A percentile compares a stretch with the other conserved stretches of the same genome.
Conservation (phyloP, 2,329 filamentous ascomycete genomes). For the Colletotrichum spinosum region DNA sequence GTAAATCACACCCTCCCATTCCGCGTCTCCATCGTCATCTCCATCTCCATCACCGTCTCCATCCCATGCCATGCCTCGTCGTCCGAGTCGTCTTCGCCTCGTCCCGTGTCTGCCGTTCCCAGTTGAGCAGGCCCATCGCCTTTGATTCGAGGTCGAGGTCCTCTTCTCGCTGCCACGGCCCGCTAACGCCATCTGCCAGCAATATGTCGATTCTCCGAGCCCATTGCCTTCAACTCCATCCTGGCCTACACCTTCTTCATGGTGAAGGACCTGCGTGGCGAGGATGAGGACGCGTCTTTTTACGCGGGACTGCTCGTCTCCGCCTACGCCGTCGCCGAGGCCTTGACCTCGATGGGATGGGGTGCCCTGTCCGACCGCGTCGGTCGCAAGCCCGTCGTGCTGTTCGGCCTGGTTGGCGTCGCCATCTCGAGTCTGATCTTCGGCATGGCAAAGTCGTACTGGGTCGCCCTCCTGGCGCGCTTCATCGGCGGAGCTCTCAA, state of each 20-base stretch:
- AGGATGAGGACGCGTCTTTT: conserved; percentile 56
- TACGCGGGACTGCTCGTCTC: conserved; percentile 61
- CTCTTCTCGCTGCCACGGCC: too few species aligned
- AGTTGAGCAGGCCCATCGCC: too few species aligned
- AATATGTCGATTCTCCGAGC: conserved; percentile 58
- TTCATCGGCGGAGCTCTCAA: conserved; percentile 54
- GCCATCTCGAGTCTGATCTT: conserved; percentile 55
- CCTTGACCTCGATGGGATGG: conserved; percentile 56
- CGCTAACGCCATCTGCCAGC: conserved; percentile 42
- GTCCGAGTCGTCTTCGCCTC: too few species aligned
- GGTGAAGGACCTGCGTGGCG: conserved; percentile 51
- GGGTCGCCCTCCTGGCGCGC: conserved; percentile 55
- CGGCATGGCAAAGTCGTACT: conserved; percentile 54
- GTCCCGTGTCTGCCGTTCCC: too few species aligned
- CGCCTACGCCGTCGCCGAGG: conserved; percentile 57
- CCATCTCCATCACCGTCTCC: too few species aligned
- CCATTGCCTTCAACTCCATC: conserved; percentile 59
- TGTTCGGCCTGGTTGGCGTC: conserved; percentile 46
- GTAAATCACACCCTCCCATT: conserved; percentile 23
- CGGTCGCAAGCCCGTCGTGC: conserved; percentile 47
- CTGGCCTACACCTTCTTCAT: conserved; percentile 57
- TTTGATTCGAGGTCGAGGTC: too few species aligned
- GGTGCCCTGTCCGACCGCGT: conserved; percentile 54
- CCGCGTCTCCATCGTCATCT: not conserved
- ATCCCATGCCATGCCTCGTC: too few species aligned